Evolutionary conservation across 768 basidiomycete species (phyloP), one percentile per base, ranked within the genome.

Genomic region (Mycena floridula): DNA sequence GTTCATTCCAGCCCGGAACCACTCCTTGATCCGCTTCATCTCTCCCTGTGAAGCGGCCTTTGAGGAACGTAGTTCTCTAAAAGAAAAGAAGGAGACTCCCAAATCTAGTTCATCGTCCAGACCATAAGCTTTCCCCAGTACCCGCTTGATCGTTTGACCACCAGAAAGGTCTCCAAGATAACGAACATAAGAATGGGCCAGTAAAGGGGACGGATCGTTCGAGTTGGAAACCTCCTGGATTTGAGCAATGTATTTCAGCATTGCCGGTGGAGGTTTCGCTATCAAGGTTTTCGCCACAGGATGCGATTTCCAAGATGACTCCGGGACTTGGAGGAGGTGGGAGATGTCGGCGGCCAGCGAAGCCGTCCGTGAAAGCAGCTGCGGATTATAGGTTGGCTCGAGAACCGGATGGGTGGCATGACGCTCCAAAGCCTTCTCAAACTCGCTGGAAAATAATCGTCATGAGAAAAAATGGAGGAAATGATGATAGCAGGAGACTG

Each of bases 141-240:
- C 69, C 32, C 76, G 68, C 20, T 79, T 69, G 54, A 89, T 79
- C 47, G 73, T 67, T 65, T 89, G 88, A 1, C 89, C 88, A 5
- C 88, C 87, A 36, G 81, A 84, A 25, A 89, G 67, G 58, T 90
- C 87, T 39, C 86, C 88, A 25, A 89, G 73, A 61, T 89, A 89
- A 25, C 86, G 75, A n/a, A 88, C 83, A 55, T 89, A 89, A 1
- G 87, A 72, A 59, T 90, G 89, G 0, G 87, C 82, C 6, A 90
- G 71, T 7, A 91, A 73, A 5, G 69, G 61, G 0, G 74, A 62
- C 9, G 70, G 78, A 54, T 73, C 74, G 7, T 52, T 47, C 22
- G 69, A 65, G 42, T 66, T 62, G 8, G 71, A 58, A 32, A 85
- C 64, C n/a, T 64, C 53, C 8, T 66, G 56, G 36, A 90, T 67